phyloP scores from a whole-genome alignment of 805 yeast species.

The Spathaspora hagerdaliae region DNA sequence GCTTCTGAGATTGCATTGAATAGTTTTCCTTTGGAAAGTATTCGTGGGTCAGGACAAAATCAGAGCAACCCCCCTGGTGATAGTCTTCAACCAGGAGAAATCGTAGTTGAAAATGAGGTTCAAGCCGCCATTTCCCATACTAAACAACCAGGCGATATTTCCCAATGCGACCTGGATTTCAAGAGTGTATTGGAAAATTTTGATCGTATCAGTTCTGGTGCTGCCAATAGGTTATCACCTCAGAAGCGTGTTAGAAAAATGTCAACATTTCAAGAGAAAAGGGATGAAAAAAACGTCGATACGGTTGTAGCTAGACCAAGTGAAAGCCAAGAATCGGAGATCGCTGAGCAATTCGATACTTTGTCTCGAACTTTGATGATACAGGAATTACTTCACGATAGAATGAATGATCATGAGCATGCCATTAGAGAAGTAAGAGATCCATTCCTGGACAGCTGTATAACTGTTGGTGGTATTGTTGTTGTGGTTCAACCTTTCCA shows the following conservation, averaged over 20 bases:
- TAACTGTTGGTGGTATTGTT: slow-evolving; percentile 28
- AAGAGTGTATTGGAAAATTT: slow-evolving; percentile 12
- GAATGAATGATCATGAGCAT: slow-evolving; percentile 10
- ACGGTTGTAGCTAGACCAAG: slow-evolving; percentile 14
- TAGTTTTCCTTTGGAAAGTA: slow-evolving; percentile 7
- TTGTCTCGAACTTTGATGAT: slow-evolving; percentile 25
- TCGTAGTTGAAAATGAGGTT: not conserved
- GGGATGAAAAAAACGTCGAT: slow-evolving; percentile 3
- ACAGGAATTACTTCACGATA: slow-evolving; percentile 16
- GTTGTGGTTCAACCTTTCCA: slow-evolving; percentile 28
- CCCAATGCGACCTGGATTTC: slow-evolving; percentile 7
- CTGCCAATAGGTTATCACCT: not conserved
- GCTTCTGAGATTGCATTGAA: slow-evolving; percentile 9
- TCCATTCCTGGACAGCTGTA: slow-evolving; percentile 22
- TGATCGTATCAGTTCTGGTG: slow-evolving; percentile 5
- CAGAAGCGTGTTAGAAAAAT: slow-evolving; percentile 3
- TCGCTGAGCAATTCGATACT: slow-evolving; percentile 18
- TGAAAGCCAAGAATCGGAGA: slow-evolving; percentile 9
- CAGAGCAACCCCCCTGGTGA: not conserved
- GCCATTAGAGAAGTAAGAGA: slow-evolving; percentile 22
- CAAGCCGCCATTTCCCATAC: not conserved
- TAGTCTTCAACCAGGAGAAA: not conserved
- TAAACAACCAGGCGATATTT: not conserved
- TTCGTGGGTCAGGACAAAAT: not conserved
- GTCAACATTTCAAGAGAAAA: slow-evolving; percentile 2